A percentile compares a stretch with the other conserved stretches of the same genome.
These are phyloP conservation scores for Colletotrichum lindemuthianum DNA, from an alignment of 2,329 filamentous ascomycete genomes.

Conservation along the genomic window DNA sequence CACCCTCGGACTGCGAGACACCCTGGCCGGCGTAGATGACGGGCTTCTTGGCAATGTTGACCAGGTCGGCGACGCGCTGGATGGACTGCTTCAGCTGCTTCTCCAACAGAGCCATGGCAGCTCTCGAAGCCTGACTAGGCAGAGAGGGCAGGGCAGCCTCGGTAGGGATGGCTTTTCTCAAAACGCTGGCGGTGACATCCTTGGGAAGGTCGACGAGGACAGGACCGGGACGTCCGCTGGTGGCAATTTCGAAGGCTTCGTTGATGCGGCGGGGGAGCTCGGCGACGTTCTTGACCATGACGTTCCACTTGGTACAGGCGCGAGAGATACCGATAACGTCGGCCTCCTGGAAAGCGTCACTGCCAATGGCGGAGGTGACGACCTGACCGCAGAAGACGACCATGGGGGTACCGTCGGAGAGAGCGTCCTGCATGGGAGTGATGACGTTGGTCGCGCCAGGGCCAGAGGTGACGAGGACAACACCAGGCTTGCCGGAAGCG, in stretches of 20 bases:
- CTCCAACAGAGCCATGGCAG: conserved; percentile 77
- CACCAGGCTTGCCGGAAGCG: conserved; percentile 91
- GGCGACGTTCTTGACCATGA: conserved; percentile 95
- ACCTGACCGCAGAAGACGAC: conserved; percentile 98
- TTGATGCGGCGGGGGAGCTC: conserved; percentile 95
- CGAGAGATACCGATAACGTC: conserved; percentile 94
- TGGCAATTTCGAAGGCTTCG: conserved; percentile 98
- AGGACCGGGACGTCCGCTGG: conserved; percentile 90
- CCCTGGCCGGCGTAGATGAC: conserved; percentile 96
- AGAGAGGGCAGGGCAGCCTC: conserved; percentile 78
- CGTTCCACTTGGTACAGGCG: conserved; percentile 98
- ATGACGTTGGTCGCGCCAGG: conserved; percentile 97
- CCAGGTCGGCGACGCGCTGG: conserved; percentile 78
- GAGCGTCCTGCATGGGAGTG: conserved; percentile 94
- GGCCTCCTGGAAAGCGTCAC: conserved; percentile 96
- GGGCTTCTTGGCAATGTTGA: conserved; percentile 93
- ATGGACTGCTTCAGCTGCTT: conserved; percentile 80
- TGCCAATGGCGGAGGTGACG: conserved; percentile 87
- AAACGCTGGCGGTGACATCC: conserved; percentile 88
- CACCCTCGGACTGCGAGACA: conserved; percentile 81
- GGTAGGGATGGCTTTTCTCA: conserved; percentile 85
- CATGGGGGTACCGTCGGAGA: conserved; percentile 95
- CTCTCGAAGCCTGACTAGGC: conserved; percentile 86
- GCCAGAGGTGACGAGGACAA: conserved; percentile 95
- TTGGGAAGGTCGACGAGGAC: conserved; percentile 97